These are phyloP conservation scores for Arthroderma sp. DNA, from an alignment of 2,329 filamentous ascomycete species.

Conservation along the genomic window DNA sequence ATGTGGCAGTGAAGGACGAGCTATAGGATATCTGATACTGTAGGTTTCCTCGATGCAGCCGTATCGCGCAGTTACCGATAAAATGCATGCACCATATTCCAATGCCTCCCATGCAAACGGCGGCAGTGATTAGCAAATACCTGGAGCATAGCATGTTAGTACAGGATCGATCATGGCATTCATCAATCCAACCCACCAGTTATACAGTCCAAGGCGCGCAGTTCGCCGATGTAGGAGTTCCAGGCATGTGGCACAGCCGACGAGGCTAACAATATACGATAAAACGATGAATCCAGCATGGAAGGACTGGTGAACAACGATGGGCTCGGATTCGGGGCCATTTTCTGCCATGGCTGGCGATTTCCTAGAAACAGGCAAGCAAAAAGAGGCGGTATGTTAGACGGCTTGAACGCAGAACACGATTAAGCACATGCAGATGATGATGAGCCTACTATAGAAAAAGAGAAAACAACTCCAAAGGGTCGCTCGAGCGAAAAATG, in stretches of 20 bases:
- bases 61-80: conserved; percentile 68
- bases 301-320: conserved; percentile 25
- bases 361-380: not conserved
- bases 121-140: conserved; percentile 51
- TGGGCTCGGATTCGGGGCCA: not conserved
- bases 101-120: conserved; percentile 61
- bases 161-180: not conserved
- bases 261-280: conserved; percentile 57
- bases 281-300: conserved; percentile 54
- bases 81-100: conserved; percentile 74
- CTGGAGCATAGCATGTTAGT: not conserved
- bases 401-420: not conserved
- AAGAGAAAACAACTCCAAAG: too few species aligned
- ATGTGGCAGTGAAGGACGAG: conserved; percentile 57
- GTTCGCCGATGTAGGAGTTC: conserved; percentile 70
- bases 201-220: conserved; percentile 54
- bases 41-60: conserved; percentile 50
- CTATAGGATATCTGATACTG: conserved; percentile 64
- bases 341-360: not conserved
- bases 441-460: not conserved
- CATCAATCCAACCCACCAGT: conserved; percentile 45
- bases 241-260: conserved; percentile 66
- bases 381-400: too few species aligned
- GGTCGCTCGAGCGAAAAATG: too few species aligned
- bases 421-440: not conserved